These are phyloP conservation scores for Alternaria solani DNA, from an alignment of 2,329 filamentous ascomycete genomes.

Conservation along the genomic window DNA sequence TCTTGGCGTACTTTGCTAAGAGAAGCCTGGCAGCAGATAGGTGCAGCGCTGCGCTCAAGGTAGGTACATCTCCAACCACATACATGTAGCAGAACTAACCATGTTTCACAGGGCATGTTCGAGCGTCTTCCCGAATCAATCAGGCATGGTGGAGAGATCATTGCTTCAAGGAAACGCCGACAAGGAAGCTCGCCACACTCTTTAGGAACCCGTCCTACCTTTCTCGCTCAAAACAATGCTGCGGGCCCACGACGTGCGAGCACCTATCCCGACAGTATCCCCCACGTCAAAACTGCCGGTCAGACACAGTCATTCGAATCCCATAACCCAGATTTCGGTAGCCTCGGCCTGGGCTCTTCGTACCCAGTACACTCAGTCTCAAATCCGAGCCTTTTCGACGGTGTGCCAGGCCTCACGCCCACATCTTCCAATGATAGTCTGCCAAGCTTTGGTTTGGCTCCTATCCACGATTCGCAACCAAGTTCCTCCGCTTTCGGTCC, in stretches of 20 bases:
- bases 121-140: conserved; percentile 80
- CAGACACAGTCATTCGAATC: conserved; percentile 37
- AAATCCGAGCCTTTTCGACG: conserved; percentile 41
- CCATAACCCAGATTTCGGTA: conserved; percentile 40
- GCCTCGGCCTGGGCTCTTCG: conserved; percentile 36
- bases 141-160: conserved; percentile 53
- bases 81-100: conserved; percentile 17
- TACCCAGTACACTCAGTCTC: conserved; percentile 40
- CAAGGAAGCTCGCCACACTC: conserved; percentile 49
- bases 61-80: conserved; percentile 54
- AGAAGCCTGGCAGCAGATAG: conserved; percentile 89
- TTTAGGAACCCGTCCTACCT: conserved; percentile 33
- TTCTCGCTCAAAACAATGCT: conserved; percentile 35
- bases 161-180: conserved; percentile 48
- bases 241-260: conserved; percentile 41
- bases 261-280: conserved; percentile 48
- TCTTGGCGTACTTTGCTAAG: conserved; percentile 78
- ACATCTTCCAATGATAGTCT: conserved; percentile 43
- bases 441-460: conserved; percentile 35
- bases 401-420: conserved; percentile 44
- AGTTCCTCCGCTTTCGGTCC: conserved; percentile 42
- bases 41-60: conserved; percentile 79
- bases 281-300: conserved; percentile 38
- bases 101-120: conserved; percentile 71
- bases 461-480: conserved; percentile 32